A percentile compares a stretch with the other conserved stretches of the same genome.
Conservation (phyloP, 306 rosid genomes). For the Elaeagnus macrophylla region DNA sequence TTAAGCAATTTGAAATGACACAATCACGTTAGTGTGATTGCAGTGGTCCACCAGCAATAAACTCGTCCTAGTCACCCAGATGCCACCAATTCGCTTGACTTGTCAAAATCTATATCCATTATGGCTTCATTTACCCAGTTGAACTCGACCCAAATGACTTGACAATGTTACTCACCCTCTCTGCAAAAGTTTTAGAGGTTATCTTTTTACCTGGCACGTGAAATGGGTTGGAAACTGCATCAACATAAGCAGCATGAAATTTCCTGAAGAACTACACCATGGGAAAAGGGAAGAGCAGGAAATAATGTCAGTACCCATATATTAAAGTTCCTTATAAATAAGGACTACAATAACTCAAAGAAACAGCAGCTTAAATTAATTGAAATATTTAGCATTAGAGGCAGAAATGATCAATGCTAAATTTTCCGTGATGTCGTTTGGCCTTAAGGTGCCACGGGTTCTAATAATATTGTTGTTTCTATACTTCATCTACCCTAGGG, state of each 20-base stretch:
- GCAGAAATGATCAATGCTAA: background rate
- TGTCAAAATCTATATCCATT: background rate
- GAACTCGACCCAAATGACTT: conserved; percentile 81
- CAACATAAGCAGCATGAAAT: conserved; percentile 81
- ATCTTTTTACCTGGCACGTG: conserved; percentile 93
- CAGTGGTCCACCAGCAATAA: no score
- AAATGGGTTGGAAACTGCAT: conserved; percentile 92
- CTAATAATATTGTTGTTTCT: no score
- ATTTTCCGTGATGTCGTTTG: no score
- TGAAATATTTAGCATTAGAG: background rate
- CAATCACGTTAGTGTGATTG: no score
- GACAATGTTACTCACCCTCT: conserved; percentile 83
- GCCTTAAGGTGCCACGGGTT: no score
- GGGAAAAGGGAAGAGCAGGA: conserved; percentile 17
- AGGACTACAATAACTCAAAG: background rate
- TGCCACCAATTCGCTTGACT: background rate
- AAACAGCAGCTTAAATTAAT: conserved; percentile 3
- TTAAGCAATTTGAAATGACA: no score
- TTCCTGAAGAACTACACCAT: conserved; percentile 67
- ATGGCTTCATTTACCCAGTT: conserved; percentile 32
- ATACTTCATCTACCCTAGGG: no score
- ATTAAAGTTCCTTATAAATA: background rate
- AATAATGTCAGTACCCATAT: background rate
- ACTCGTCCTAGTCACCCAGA: no score
- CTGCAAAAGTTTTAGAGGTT: conserved; percentile 77